phyloP scores from a whole-genome alignment of 2,329 filamentous ascomycete genomes.

The Penicillium sp. region DNA sequence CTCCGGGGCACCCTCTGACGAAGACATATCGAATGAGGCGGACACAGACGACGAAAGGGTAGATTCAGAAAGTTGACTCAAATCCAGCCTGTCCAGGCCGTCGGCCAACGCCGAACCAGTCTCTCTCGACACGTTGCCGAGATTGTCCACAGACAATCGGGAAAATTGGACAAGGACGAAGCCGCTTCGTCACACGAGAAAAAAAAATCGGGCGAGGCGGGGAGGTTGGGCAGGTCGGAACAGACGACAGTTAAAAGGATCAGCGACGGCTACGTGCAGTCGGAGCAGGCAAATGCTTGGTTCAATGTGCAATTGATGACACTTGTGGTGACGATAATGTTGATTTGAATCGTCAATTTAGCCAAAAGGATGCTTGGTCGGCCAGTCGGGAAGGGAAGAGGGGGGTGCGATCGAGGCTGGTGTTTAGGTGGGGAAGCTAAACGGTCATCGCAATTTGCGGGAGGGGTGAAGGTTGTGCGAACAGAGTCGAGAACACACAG shows the following conservation, averaged over 20 bases:
- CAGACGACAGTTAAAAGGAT: conserved; percentile 2
- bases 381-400: conserved; percentile 1
- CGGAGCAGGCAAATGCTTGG: background rate
- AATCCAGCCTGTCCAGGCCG: conserved; percentile 44
- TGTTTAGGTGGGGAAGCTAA: conserved; percentile 20
- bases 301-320: background rate
- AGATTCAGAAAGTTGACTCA: conserved; percentile 42
- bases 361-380: background rate
- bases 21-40: conserved; percentile 40
- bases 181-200: conserved; percentile 13
- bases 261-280: conserved; percentile 2
- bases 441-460: conserved; percentile 30
- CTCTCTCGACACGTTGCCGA: conserved; percentile 44
- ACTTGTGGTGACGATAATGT: background rate
- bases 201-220: conserved; percentile 4
- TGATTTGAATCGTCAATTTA: background rate
- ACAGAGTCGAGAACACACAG: conserved; percentile 22
- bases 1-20: conserved; percentile 55
- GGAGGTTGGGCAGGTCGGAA: conserved; percentile 3
- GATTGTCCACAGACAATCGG: conserved; percentile 15
- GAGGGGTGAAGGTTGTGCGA: conserved; percentile 31
- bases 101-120: conserved; percentile 42
- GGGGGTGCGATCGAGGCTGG: background rate
- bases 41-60: conserved; percentile 35
- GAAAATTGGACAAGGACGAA: conserved; percentile 15